Evolutionary conservation across 176 grass and related monocot genomes (phyloP).

Genomic region (Ensete glaucum): DNA sequence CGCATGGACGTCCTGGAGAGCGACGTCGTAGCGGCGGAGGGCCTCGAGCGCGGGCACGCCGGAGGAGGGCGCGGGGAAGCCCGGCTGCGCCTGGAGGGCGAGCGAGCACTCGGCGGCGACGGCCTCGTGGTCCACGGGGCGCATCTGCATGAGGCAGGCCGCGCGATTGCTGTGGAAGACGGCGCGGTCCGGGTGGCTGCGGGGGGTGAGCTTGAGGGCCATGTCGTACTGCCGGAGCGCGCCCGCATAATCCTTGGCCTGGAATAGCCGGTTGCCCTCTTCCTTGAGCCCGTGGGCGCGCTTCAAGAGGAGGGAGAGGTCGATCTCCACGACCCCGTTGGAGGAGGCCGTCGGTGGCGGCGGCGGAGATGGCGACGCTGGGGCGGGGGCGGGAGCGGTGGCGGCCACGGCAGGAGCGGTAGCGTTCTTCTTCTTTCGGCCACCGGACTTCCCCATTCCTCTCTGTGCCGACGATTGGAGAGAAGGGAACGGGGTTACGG

Average conservation of each 20-base stretch:
- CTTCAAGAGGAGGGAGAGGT: slow-evolving; percentile 39
- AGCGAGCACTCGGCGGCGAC: slow-evolving; percentile 85
- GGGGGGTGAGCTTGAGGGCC: slow-evolving; percentile 67
- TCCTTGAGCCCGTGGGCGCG: slow-evolving; percentile 91
- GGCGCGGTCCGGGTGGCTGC: slow-evolving; percentile 64
- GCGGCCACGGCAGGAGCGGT: slow-evolving; percentile 15
- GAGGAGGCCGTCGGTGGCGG: slow-evolving; percentile 17
- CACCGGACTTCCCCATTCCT: slow-evolving; percentile 82
- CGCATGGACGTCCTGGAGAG: slow-evolving; percentile 66
- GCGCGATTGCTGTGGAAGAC: slow-evolving; percentile 96
- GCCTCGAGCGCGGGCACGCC: slow-evolving; percentile 83
- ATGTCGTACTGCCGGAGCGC: slow-evolving; percentile 90
- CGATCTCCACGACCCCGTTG: slow-evolving; percentile 21
- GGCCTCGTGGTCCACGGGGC: slow-evolving; percentile 68
- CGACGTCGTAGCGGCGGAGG: slow-evolving; percentile 67
- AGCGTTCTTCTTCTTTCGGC: slow-evolving; percentile 61
- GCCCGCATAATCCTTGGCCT: slow-evolving; percentile 62
- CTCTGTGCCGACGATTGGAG: not conserved
- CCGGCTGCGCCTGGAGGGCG: slow-evolving; percentile 74
- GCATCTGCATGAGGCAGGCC: slow-evolving; percentile 92
- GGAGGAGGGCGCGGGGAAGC: slow-evolving; percentile 82
- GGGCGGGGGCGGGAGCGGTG: not conserved
- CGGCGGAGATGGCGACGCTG: not conserved
- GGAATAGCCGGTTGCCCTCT: slow-evolving; percentile 90
- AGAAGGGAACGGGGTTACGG: too few relatives aligned